These are phyloP conservation scores for Nigrospora sphaerica DNA, from an alignment of 2,329 filamentous ascomycete genomes.

Conservation along the genomic window DNA sequence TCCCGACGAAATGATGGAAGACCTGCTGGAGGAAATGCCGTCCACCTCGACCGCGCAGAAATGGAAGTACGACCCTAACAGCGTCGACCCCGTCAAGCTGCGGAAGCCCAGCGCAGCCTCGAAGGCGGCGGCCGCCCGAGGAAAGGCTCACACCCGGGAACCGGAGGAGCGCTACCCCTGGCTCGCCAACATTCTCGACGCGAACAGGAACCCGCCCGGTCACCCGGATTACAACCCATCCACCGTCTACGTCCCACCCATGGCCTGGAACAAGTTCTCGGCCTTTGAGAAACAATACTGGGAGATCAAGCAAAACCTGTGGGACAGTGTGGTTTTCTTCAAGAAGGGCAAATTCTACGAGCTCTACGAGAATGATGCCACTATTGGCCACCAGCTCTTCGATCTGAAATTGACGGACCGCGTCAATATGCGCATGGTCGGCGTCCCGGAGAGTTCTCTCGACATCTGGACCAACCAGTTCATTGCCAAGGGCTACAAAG, in stretches of 20 bases:
- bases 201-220: constrained; percentile 68
- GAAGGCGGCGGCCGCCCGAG: constrained; percentile 32
- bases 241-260: constrained; percentile 81
- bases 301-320: constrained; percentile 98
- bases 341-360: constrained; percentile 99
- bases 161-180: constrained; percentile 84
- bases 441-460: constrained; percentile 91
- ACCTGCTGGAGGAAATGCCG: constrained; percentile 47
- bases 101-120: constrained; percentile 13
- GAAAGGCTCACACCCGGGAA: constrained; percentile 73
- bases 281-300: constrained; percentile 98
- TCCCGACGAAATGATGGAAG: constrained; percentile 44
- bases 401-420: constrained; percentile 96
- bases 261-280: constrained; percentile 76
- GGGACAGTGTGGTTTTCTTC: constrained; percentile 98
- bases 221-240: constrained; percentile 88
- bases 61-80: constrained; percentile 62
- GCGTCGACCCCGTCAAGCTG: constrained; percentile 24
- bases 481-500: constrained; percentile 95
- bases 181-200: constrained; percentile 80
- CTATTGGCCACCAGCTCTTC: constrained; percentile 91
- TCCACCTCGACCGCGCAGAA: constrained; percentile 69
- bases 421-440: constrained; percentile 99
- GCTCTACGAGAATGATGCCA: constrained; percentile 95
- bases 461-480: constrained; percentile 98